A percentile compares a stretch with the other conserved stretches of the same genome.
Conservation (phyloP, 306 rosid genomes). For the Rosa persica region DNA sequence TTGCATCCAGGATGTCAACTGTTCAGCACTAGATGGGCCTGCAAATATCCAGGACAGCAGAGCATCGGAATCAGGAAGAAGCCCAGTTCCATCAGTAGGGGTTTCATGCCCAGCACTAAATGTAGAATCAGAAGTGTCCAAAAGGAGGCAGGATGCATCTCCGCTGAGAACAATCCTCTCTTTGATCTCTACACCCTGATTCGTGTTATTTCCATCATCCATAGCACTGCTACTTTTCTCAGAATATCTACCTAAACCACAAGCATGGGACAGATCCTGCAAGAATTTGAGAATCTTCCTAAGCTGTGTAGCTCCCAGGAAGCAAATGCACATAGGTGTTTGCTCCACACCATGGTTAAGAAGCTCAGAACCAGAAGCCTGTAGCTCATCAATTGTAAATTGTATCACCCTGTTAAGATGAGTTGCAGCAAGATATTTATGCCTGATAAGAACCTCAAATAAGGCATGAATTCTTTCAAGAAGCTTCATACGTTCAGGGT, state of each 20-base stretch:
- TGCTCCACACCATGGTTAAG: slow-evolving; percentile 68
- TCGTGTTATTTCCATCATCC: slow-evolving; percentile 45
- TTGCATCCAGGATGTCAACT: slow-evolving; percentile 68
- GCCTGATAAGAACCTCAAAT: slow-evolving; percentile 71
- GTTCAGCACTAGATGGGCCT: slow-evolving; percentile 67
- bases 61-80: slow-evolving; percentile 42
- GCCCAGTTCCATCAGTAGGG: slow-evolving; percentile 46
- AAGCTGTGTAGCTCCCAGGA: slow-evolving; percentile 77
- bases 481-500: slow-evolving; percentile 71
- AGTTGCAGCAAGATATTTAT: slow-evolving; percentile 78
- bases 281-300: slow-evolving; percentile 80
- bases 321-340: slow-evolving; percentile 85
- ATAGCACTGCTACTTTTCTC: slow-evolving; percentile 53
- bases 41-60: slow-evolving; percentile 81
- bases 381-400: slow-evolving; percentile 74
- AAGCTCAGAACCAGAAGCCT: slow-evolving; percentile 75
- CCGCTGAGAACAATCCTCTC: slow-evolving; percentile 78
- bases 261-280: slow-evolving; percentile 76
- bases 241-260: slow-evolving; percentile 72
- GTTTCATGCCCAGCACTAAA: slow-evolving; percentile 36
- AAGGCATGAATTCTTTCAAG: slow-evolving; percentile 72
- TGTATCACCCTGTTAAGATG: slow-evolving; percentile 86
- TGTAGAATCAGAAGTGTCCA: slow-evolving; percentile 54
- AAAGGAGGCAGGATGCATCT: slow-evolving; percentile 74
- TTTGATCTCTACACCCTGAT: slow-evolving; percentile 50